Evolutionary conservation across 2,329 filamentous ascomycete species (phyloP).

Genomic region (Aureobasidium sp.): DNA sequence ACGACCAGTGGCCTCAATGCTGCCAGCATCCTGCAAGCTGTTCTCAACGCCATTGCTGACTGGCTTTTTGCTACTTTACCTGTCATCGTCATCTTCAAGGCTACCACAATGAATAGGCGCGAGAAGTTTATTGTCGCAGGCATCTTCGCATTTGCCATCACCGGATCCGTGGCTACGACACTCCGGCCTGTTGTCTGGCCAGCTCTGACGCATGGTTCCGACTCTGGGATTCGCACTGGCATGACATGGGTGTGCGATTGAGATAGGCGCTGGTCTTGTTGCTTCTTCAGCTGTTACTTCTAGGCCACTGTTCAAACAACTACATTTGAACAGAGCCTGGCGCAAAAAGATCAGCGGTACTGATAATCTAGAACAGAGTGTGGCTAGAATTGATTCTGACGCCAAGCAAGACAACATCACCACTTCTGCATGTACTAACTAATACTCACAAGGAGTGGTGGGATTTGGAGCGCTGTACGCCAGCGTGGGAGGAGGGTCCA

Average conservation of each 20-base stretch:
- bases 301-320: conserved; percentile 21
- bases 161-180: conserved; percentile 7
- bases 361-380: no score
- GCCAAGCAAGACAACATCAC: no score
- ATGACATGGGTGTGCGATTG: conserved; percentile 22
- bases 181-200: conserved; percentile 17
- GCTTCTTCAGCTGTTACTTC: conserved; percentile 24
- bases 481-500: no score
- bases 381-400: no score
- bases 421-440: no score
- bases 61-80: conserved; percentile 30
- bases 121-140: conserved; percentile 33
- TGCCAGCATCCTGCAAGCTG: conserved; percentile 16
- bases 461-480: no score
- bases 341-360: background rate
- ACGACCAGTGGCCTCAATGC: background rate
- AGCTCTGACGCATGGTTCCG: conserved; percentile 17
- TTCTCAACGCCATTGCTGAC: conserved; percentile 29
- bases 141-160: conserved; percentile 28
- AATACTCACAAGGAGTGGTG: no score
- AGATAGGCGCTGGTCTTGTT: conserved; percentile 25
- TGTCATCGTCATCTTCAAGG: conserved; percentile 29
- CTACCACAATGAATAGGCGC: conserved; percentile 29
- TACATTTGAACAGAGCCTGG: background rate
- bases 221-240: conserved; percentile 17